Base-by-base conservation (phyloP, 495 filamentous ascomycete species). In the Neurospora sp. region DNA sequence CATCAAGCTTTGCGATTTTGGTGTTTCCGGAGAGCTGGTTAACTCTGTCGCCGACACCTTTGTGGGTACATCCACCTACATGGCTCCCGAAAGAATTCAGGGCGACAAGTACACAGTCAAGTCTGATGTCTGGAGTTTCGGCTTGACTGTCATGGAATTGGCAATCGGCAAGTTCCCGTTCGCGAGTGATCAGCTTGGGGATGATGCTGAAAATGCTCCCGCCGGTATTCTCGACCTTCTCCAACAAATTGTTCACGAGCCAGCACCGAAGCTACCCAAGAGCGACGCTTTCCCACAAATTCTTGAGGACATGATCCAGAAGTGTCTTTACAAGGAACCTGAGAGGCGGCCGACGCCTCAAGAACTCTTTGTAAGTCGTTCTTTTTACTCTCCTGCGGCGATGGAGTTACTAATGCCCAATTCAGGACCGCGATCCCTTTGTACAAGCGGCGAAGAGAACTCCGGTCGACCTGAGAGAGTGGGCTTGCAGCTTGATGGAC, bases 1-100 rank as follows among this genome's bases (percentile, higher is more conserved):
- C 74, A 99, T 99, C 85, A 99, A 98, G 83, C 88, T 99, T 7
- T 98, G 96, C 82, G 96, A 99, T 80, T 99, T 99, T 81, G 96
- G 96, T 70, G 96, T 99, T 15, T 97, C 94, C 9, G 94, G 94
- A 72, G 96, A 98, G 83, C 89, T 97, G 3, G 92, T 97, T 77
- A 98, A 98, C 82, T 98, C 95, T 13, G 92, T 99, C 71, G 96
- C 96, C 71, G 93, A 98, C 81, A 99, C 96, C 1, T 99, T 99
- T 76, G 96, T 99, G 9, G 96, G 96, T 36, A 99, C 96, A 8
- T 97, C 94, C 6, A 99, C 96, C 69, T 99, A 98, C 83, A 99
- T 99, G 96, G 96, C 96, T 0, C 96, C 96, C 0, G 96, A 99
- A 82, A 90, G 96, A 79, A 99, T 99, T 74, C 93, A 97, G 79